Conservation (phyloP, 192 early-diverging fungal species). For the Chytriomyces sp. region DNA sequence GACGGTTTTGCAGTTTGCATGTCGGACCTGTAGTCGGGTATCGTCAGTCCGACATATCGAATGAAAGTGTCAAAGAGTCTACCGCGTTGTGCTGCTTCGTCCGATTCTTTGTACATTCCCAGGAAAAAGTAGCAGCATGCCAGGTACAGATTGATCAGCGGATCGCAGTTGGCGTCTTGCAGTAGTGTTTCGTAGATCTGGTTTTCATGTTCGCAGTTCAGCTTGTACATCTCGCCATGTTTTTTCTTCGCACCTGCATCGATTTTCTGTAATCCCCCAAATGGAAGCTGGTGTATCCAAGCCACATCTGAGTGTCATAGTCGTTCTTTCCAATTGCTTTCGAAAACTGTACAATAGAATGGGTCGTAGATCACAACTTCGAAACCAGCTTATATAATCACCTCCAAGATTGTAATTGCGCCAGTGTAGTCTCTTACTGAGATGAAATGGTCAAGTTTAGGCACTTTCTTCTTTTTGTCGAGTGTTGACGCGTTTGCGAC, state of each 20-base stretch:
- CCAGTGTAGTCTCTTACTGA: constrained; percentile 60
- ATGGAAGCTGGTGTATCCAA: constrained; percentile 61
- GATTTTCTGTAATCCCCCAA: constrained; percentile 60
- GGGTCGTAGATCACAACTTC: neutral
- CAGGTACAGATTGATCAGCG: constrained; percentile 58
- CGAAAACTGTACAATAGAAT: constrained; percentile 53
- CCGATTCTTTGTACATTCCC: constrained; percentile 67
- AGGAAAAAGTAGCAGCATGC: constrained; percentile 65
- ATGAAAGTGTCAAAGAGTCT: neutral
- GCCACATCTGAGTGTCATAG: constrained; percentile 54
- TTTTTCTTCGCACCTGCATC: constrained; percentile 55
- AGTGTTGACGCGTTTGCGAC: constrained; percentile 27
- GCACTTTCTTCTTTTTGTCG: constrained; percentile 54
- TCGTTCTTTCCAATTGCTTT: constrained; percentile 53
- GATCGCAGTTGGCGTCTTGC: constrained; percentile 52
- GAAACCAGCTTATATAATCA: constrained; percentile 5
- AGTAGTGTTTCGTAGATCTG: constrained; percentile 54
- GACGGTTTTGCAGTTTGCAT: constrained; percentile 68
- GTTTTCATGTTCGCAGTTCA: too few species aligned
- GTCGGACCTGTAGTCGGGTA: constrained; percentile 49
- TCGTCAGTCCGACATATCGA: neutral
- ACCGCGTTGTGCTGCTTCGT: constrained; percentile 64
- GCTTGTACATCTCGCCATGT: too few species aligned
- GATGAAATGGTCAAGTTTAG: constrained; percentile 62
- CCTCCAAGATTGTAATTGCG: constrained; percentile 65